phyloP scores from a whole-genome alignment of 75 land plant species.

The Picea glauca region DNA sequence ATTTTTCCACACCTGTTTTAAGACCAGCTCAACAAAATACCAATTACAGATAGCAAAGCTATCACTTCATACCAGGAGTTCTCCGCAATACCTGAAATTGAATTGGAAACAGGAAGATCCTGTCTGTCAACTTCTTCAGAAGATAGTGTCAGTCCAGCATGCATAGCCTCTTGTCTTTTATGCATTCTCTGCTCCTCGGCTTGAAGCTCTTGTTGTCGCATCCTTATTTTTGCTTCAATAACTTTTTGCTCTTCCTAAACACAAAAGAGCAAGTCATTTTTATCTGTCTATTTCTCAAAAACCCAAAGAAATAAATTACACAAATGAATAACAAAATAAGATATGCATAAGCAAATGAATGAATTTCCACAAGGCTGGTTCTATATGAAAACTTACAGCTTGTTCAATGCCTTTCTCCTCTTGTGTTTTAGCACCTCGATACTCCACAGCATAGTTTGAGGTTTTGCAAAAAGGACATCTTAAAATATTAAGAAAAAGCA shows the following conservation, averaged over 20 bases:
- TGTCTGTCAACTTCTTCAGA: slow-evolving; percentile 5
- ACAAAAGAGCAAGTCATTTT: background rate
- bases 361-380: background rate
- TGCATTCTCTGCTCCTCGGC: slow-evolving; percentile 59
- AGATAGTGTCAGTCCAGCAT: background rate
- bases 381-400: slow-evolving; percentile 50
- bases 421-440: slow-evolving; percentile 79
- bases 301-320: background rate
- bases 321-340: background rate
- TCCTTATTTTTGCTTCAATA: slow-evolving; percentile 94
- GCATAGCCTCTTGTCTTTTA: slow-evolving; percentile 18
- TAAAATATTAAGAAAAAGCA: slow-evolving; percentile 15
- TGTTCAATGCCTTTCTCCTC: slow-evolving; percentile 95
- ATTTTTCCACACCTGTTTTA: background rate
- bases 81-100: slow-evolving; percentile 5
- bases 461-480: slow-evolving; percentile 98
- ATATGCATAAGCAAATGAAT: background rate
- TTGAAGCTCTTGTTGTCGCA: slow-evolving; percentile 75
- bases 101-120: background rate
- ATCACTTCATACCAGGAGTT: background rate
- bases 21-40: background rate
- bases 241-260: slow-evolving; percentile 92
- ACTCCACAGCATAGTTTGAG: slow-evolving; percentile 89
- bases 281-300: no score
- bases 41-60: background rate